Conservation (phyloP, 1,284 basidiomycete genomes). For the Pisolithus thermaeus region DNA sequence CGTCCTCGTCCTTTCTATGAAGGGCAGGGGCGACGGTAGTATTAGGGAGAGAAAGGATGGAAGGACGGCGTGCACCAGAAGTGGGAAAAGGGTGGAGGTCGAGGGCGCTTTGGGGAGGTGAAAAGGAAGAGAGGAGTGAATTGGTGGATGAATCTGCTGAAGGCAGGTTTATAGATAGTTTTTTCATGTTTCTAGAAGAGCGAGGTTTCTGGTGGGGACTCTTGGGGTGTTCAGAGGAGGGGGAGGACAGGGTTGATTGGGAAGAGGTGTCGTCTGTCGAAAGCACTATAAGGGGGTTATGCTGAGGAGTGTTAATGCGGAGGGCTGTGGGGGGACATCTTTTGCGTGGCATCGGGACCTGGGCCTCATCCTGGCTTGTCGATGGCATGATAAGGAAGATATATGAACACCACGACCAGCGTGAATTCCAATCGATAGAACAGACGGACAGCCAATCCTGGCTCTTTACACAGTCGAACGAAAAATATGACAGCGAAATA, state of each 20-base stretch:
- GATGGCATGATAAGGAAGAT: conserved; percentile 32
- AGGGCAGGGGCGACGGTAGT: conserved; percentile 43
- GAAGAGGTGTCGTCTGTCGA: conserved; percentile 40
- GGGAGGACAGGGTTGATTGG: conserved; percentile 47
- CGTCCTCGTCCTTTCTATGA: conserved; percentile 64
- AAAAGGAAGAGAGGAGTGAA: conserved; percentile 37
- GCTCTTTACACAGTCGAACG: too few relatives aligned
- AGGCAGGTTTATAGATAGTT: conserved; percentile 62
- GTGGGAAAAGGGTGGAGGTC: conserved; percentile 18
- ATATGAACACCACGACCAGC: conserved; percentile 41
- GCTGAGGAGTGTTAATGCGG: conserved; percentile 51
- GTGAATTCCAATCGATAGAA: conserved; percentile 27
- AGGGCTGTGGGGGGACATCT: conserved; percentile 53
- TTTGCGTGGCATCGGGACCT: conserved; percentile 37
- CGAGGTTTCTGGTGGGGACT: conserved; percentile 38
- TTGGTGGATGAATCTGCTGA: conserved; percentile 53
- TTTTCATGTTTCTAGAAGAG: conserved; percentile 67
- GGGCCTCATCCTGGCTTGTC: conserved; percentile 18
- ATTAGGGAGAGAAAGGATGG: conserved; percentile 59
- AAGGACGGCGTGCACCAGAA: conserved; percentile 48
- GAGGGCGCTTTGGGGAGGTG: conserved; percentile 26
- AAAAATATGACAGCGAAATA: conserved; percentile 10
- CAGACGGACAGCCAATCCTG: conserved; percentile 11
- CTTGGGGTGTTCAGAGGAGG: conserved; percentile 45
- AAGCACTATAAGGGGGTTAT: conserved; percentile 43